Base-by-base conservation (phyloP, 2,329 filamentous ascomycete species). In the Cercospora sp. region DNA sequence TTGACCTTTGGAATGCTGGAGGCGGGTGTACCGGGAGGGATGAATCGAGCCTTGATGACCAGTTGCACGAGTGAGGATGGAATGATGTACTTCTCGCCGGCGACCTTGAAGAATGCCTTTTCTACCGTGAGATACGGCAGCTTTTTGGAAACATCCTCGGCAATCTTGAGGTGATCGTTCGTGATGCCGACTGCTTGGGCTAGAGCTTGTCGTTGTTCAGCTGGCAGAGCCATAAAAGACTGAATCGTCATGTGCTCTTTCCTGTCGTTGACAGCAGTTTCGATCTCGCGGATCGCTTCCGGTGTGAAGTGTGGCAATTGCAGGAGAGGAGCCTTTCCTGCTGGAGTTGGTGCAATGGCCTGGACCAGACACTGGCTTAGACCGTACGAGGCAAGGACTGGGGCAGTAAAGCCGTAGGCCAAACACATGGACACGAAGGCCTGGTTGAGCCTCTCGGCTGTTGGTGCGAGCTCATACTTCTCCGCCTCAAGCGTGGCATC, bases 81-180 rank as follows among this genome's bases (percentile, higher is more conserved):
- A 34, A 94, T 97, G 77, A 99, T 92, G 79, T 90, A 91, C 73
- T 91, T 92, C 82, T 99, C 96, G 77, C 95, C 95, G 63, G 93
- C 90, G 57, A 99, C 96, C 85, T 99, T 99, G 88, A 99, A 99
- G 82, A 97, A 99, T 7, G 93, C 92, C 82, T 93, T 96, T 77
- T 93, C 92, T 10, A 99, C 89, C 67, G 91, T 87, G 65, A 99
- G 85, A 71, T 89, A 87, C 1, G 95, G 95, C 30, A 99, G 85
- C 81, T 97, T 92, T 74, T 89, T 88, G 30, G 93, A 94, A 32
- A 97, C 90, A 58, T 82, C 81, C 69, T 97, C 85, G 43, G 91
- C 91, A 51, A 89, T 86, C 71, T 88, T 84, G 81, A 97, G 97
- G 79, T 97, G 88, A 69, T 87, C 81, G 73, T 93, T 89, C 4